These are phyloP conservation scores for Fusarium duplospermum DNA, from an alignment of 2,329 filamentous ascomycete species.

Conservation along the genomic window DNA sequence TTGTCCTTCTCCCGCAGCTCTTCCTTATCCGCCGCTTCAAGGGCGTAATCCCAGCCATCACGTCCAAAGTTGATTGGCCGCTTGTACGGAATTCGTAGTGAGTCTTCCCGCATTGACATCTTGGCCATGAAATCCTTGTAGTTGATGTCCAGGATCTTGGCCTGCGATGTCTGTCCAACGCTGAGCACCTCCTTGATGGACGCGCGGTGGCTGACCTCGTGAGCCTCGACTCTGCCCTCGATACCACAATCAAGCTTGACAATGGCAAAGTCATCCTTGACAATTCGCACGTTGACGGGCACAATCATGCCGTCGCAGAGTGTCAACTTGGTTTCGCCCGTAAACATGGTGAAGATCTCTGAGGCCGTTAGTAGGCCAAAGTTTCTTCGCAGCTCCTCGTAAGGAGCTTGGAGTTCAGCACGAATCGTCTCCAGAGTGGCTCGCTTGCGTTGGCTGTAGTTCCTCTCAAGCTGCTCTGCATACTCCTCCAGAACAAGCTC, in stretches of 20 bases:
- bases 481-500: conserved; percentile 97
- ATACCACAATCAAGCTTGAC: conserved; percentile 94
- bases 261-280: conserved; percentile 93
- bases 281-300: conserved; percentile 86
- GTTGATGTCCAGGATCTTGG: conserved; percentile 89
- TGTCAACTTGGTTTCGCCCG: conserved; percentile 88
- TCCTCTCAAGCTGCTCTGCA: conserved; percentile 91
- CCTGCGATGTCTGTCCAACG: conserved; percentile 85
- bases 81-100: conserved; percentile 78
- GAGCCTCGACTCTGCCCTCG: conserved; percentile 85
- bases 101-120: conserved; percentile 85
- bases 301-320: conserved; percentile 92
- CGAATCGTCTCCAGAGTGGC: conserved; percentile 97
- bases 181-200: conserved; percentile 80
- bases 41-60: conserved; percentile 87
- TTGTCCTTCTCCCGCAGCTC: conserved; percentile 88
- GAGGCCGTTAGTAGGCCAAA: conserved; percentile 78
- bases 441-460: conserved; percentile 93
- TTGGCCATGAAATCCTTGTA: conserved; percentile 86
- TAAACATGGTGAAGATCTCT: conserved; percentile 96
- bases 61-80: conserved; percentile 77
- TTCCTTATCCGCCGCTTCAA: conserved; percentile 85
- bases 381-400: conserved; percentile 89
- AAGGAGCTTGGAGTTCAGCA: conserved; percentile 90
- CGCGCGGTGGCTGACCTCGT: conserved; percentile 81